Evolutionary conservation across 441 rosid species (phyloP).

Genomic region (Aleurites moluccanus): DNA sequence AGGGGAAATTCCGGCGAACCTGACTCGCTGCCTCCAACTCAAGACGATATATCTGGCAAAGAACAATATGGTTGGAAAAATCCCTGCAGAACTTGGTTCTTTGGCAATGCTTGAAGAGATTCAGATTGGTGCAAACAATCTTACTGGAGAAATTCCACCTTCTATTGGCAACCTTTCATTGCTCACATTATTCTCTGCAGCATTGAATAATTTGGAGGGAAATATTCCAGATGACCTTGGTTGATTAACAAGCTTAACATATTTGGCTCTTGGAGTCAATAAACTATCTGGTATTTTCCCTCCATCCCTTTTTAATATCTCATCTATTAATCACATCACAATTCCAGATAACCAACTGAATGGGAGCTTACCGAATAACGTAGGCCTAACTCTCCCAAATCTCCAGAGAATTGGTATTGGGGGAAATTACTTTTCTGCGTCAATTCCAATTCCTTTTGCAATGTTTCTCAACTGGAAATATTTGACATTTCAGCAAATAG

Average conservation of each 20-base stretch:
- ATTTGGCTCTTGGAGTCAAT: background rate
- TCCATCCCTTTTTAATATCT: conserved; percentile 8
- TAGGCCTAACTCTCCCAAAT: conserved; percentile 19
- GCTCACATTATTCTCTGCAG: background rate
- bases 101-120: conserved; percentile 4
- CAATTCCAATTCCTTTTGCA: conserved; percentile 16
- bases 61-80: conserved; percentile 5
- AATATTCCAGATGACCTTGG: conserved; percentile 3
- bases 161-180: conserved; percentile 15
- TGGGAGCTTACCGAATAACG: background rate
- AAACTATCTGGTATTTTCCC: conserved; percentile 17
- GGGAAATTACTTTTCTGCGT: background rate
- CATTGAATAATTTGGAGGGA: background rate
- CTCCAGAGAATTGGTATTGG: conserved; percentile 5
- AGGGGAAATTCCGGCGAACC: conserved; percentile 13
- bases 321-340: background rate
- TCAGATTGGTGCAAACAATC: background rate
- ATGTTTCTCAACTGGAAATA: background rate
- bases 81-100: conserved; percentile 13
- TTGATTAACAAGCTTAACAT: background rate
- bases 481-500: conserved; percentile 1
- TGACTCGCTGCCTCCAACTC: conserved; percentile 3
- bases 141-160: background rate
- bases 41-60: background rate
- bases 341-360: conserved; percentile 4